Base-by-base conservation (phyloP, 768 basidiomycete genomes). In the Termitomyces titanicus region DNA sequence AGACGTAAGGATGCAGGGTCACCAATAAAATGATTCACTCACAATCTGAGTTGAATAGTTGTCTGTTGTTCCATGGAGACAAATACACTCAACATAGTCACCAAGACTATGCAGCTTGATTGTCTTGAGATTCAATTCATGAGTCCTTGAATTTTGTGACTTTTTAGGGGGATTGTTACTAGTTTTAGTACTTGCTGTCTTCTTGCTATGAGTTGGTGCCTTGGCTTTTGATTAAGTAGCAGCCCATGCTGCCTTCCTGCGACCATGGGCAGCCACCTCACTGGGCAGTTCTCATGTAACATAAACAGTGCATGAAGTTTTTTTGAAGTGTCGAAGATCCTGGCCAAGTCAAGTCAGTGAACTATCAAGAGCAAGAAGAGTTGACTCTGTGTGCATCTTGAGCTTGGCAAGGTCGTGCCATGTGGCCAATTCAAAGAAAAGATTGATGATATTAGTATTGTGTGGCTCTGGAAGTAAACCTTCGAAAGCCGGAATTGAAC, bases 11-110 rank as follows among this genome's bases (percentile, higher is more conserved):
- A 12, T 13, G 31, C n/a, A 38, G 37, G 2, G 52, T 51, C 3
- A 29, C 48, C 2, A 47, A 7, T 8, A n/a, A 3, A 29, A 38
- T 11, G 18, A 40, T 42, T 22, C 12, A 54, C 59, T 44, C 43
- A 78, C 75, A 10, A 62, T 44, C n/a, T 74, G 68, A 2, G 72
- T 77, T 0, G 70, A 70, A 54, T 71, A 76, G 1, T 61, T 64
- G 43, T 79, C 71, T 3, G 69, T 70, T 0, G 71, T 71, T 0
- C 77, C 72, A 38, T 62, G 67, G 0, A 5, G 1, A 0, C 27
- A 22, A 10, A 77, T 74, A 0, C 47, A 44, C 0, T 39, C 20
- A 0, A 64, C 55, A 42, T 74, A 72, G 49, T 77, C 69, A 0
- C 69, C 70, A 0, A 78, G 57, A 2, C 69, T 59, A 58, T 74